Evolutionary conservation across 495 filamentous ascomycete species (phyloP).

Genomic region (Acidiella bohemica): DNA sequence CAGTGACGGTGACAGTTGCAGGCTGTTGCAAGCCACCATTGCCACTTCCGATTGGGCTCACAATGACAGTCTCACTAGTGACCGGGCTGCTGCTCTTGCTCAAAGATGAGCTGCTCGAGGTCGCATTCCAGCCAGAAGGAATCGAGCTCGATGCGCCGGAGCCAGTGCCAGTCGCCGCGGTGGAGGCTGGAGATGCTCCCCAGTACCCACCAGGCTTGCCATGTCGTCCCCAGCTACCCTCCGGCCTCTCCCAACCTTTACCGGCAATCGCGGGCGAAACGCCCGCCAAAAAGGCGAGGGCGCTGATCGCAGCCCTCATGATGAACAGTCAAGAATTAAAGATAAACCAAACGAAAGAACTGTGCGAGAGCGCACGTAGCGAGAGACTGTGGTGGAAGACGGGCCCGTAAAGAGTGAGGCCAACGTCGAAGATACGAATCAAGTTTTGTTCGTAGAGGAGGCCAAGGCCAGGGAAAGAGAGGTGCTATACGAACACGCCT

Average conservation of each 20-base stretch:
- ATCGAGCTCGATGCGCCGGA: too few relatives aligned
- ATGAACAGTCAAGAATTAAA: background rate
- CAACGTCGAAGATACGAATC: background rate
- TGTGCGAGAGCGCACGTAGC: background rate
- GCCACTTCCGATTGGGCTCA: too few relatives aligned
- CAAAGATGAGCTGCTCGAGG: too few relatives aligned
- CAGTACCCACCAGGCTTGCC: background rate
- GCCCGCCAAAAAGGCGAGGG: conserved; percentile 9
- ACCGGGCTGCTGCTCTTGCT: background rate
- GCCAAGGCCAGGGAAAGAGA: conserved; percentile 1
- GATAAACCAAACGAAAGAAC: conserved; percentile 1
- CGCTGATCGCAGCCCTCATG: conserved; percentile 13
- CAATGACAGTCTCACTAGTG: background rate
- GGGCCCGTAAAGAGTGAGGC: conserved; percentile 19
- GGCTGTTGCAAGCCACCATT: too few relatives aligned
- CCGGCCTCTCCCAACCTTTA: background rate
- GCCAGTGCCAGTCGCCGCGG: too few relatives aligned
- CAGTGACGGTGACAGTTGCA: too few relatives aligned
- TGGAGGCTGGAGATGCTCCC: background rate
- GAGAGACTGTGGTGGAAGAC: conserved; percentile 6
- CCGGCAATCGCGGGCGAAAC: conserved; percentile 1
- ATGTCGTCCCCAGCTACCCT: background rate
- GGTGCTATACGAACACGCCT: background rate
- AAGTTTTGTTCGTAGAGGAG: background rate
- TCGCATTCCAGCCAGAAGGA: too few relatives aligned